Evolutionary conservation across 2,329 filamentous ascomycete genomes (phyloP), one percentile per base, ranked within the genome.

Genomic region (Fonsecaea nubica): DNA sequence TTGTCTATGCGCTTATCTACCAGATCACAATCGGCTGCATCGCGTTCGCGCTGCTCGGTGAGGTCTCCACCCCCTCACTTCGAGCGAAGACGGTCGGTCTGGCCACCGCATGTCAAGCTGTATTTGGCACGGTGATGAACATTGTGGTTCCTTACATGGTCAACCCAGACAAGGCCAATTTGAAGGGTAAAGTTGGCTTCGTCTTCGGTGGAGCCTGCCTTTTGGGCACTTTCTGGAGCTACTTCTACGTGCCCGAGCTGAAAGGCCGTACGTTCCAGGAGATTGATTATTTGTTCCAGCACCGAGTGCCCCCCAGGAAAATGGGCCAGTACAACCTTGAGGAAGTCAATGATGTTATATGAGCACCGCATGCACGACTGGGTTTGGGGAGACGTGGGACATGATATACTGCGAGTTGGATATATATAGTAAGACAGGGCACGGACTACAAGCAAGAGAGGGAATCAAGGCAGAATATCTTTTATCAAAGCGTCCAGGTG

Each of bases 31-130:
- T 81, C 58, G 80, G 80, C 1, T 76, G 78, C 8, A 73, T 81
- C 53, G 77, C 76, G 50, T 85, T 84, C 38, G 79, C 80, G 38
- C 76, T 83, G 50, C 77, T 82, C 1, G 81, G 81, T 4, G 83
- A 83, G 71, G 83, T 74, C n/a, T 79, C 76, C 0, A 81, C 80
- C 0, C 76, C 82, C 2, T 72, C 72, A 2, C 73, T 82, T 2
- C 76, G 80, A 0, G 81, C 80, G 65, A 80, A 80, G 53, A 85
- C 83, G n/a, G 83, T 74, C 62, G 74, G 75, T 35, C 71, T 82
- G 18, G 77, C 79, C 8, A 80, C 77, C 0, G 76, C 77, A 2
- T 76, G 76, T 0, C 79, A 82, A 67, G 73, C 77, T 2, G 62
- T 80, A 1, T 76, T 79, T 62, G 77, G 78, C 9, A 75, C 78